Conservation (phyloP, 2,329 filamentous ascomycete genomes). For the Anisogramma anomala region DNA sequence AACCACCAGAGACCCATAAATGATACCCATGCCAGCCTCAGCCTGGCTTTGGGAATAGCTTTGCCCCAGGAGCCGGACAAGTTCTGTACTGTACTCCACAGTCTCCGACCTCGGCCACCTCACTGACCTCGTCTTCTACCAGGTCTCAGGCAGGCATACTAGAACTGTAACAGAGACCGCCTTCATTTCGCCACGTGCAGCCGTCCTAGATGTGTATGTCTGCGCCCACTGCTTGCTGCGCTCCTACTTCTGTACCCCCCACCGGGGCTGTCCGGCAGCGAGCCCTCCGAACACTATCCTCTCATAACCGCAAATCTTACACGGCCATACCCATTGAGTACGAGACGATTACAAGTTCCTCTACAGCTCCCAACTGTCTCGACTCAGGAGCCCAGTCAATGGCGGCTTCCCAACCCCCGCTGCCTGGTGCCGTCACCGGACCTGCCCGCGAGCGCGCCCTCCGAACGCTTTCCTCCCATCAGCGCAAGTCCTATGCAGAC, state of each 20-base stretch:
- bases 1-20: neutral
- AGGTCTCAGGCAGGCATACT: conserved; percentile 15
- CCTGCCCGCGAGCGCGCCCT: neutral
- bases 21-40: too few species aligned
- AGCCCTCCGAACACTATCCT: too few species aligned
- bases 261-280: neutral
- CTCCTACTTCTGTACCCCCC: neutral
- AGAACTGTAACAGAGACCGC: conserved; percentile 19
- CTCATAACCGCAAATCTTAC: too few species aligned
- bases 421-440: neutral
- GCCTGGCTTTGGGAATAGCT: neutral
- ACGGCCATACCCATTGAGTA: too few species aligned
- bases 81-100: neutral
- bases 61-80: neutral
- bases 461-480: neutral
- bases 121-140: neutral
- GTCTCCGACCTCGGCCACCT: neutral
- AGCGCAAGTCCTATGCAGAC: neutral
- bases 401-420: too few species aligned
- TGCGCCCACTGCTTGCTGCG: neutral
- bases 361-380: too few species aligned
- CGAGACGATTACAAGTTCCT: too few species aligned
- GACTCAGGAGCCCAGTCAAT: too few species aligned
- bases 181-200: conserved; percentile 17
- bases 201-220: conserved; percentile 4